Conservation (phyloP, 2,329 filamentous ascomycete species). For the Saccharata proteae region DNA sequence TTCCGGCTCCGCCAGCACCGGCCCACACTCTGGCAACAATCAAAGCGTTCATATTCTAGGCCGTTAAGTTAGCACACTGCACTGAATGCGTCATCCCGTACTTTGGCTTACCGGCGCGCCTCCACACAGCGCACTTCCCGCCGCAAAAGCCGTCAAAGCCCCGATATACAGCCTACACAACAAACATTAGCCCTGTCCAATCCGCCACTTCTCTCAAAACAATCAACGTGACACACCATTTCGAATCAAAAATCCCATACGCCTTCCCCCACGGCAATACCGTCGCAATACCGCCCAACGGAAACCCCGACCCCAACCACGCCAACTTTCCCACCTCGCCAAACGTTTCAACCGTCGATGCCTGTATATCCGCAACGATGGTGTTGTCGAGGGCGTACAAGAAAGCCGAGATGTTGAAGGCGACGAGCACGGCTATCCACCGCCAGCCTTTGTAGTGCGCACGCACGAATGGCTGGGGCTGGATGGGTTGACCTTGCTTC, state of each 20-base stretch:
- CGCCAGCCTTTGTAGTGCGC: no score
- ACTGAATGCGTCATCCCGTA: no score
- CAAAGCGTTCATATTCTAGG: conserved; percentile 17
- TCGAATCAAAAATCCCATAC: no score
- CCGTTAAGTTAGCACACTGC: no score
- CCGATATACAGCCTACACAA: neutral
- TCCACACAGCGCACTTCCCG: conserved; percentile 22
- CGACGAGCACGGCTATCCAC: conserved; percentile 7
- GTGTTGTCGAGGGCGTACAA: conserved; percentile 20
- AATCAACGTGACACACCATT: neutral
- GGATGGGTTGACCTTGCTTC: no score
- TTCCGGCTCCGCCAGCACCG: conserved; percentile 34
- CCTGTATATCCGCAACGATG: conserved; percentile 16
- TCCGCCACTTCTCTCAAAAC: neutral
- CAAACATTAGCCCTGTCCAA: neutral
- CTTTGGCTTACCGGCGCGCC: conserved; percentile 18
- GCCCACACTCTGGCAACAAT: conserved; percentile 33
- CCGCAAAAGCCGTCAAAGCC: conserved; percentile 16
- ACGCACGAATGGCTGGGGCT: no score
- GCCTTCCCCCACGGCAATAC: conserved; percentile 7
- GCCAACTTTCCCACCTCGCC: conserved; percentile 15
- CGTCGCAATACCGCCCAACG: conserved; percentile 12
- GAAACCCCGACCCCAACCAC: conserved; percentile 22
- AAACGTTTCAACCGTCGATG: conserved; percentile 11
- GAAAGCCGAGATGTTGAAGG: conserved; percentile 10